Percentiles rank a stretch among this genome's conserved stretches.
Conservation (phyloP, 768 basidiomycete species). For the Trametes coccinea region DNA sequence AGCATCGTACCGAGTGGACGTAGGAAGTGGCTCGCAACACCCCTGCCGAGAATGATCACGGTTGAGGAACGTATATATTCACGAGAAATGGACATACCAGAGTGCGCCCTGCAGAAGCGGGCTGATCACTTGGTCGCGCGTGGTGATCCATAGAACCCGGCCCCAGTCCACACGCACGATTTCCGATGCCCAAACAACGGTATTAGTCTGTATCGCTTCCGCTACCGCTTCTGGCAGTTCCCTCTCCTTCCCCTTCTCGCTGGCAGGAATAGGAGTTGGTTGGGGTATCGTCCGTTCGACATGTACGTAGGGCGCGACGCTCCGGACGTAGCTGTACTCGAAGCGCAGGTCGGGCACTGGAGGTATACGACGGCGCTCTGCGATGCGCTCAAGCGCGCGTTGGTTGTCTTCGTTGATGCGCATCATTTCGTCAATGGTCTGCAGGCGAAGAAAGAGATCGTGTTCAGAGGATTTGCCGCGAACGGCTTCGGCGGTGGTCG, state of each 20-base stretch:
- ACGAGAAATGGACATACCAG: conserved; percentile 47
- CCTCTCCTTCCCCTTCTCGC: conserved; percentile 37
- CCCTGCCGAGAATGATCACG: conserved; percentile 35
- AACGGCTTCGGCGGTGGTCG: neutral
- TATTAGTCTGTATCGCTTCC: conserved; percentile 25
- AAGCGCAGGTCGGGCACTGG: conserved; percentile 75
- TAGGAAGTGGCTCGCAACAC: conserved; percentile 46
- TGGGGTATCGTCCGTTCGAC: conserved; percentile 30
- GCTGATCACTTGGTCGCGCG: conserved; percentile 66
- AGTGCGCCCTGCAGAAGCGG: conserved; percentile 67
- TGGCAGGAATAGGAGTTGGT: conserved; percentile 7
- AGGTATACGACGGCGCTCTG: conserved; percentile 40
- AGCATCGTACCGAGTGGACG: conserved; percentile 35
- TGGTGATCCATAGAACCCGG: conserved; percentile 60
- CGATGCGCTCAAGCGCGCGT: conserved; percentile 5
- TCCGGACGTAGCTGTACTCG: conserved; percentile 68
- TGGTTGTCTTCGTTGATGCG: conserved; percentile 12
- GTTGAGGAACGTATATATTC: too few relatives aligned
- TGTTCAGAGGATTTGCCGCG: neutral
- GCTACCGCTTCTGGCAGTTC: conserved; percentile 28
- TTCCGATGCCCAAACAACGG: conserved; percentile 1
- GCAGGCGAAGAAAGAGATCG: conserved; percentile 18
- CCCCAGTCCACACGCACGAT: conserved; percentile 49
- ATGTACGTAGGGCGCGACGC: conserved; percentile 54
- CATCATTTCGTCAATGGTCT: conserved; percentile 19